Evolutionary conservation across 805 yeast genomes (phyloP).

Genomic region (Yueomyces sp.): DNA sequence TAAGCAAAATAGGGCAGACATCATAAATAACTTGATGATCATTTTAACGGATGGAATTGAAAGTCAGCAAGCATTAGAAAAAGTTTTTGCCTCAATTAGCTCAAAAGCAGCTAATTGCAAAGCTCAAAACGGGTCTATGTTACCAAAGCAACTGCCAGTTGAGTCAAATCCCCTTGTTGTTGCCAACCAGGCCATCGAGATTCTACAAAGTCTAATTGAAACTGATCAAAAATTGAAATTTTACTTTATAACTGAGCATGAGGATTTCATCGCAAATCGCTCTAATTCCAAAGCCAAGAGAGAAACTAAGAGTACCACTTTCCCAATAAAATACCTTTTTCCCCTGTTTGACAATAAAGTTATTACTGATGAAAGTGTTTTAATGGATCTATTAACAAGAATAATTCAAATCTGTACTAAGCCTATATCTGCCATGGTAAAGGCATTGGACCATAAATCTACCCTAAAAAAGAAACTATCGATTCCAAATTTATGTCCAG

Average conservation of each 20-base stretch:
- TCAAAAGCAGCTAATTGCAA: slow-evolving; percentile 24
- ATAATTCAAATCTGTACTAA: slow-evolving; percentile 66
- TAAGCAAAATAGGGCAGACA: slow-evolving; percentile 67
- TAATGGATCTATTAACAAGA: slow-evolving; percentile 66
- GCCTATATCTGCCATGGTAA: slow-evolving; percentile 46
- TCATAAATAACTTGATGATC: slow-evolving; percentile 51
- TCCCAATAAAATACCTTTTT: slow-evolving; percentile 62
- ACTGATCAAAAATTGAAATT: slow-evolving; percentile 53
- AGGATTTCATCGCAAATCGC: slow-evolving; percentile 29
- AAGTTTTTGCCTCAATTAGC: slow-evolving; percentile 43
- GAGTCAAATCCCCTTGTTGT: slow-evolving; percentile 57
- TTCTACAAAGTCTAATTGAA: slow-evolving; percentile 57
- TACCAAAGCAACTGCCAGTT: slow-evolving; percentile 30
- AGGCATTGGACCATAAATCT: slow-evolving; percentile 23
- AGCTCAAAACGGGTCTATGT: slow-evolving; percentile 1
- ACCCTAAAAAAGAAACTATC: slow-evolving; percentile 23
- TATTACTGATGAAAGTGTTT: slow-evolving; percentile 57
- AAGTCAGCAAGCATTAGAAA: slow-evolving; percentile 48
- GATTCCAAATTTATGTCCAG: slow-evolving; percentile 52
- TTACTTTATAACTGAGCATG: slow-evolving; percentile 72
- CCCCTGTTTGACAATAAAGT: slow-evolving; percentile 45
- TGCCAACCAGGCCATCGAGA: slow-evolving; percentile 67
- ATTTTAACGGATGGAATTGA: slow-evolving; percentile 64
- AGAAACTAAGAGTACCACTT: slow-evolving; percentile 26
- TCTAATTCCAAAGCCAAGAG: slow-evolving; percentile 23